Base-by-base conservation (phyloP, 495 filamentous ascomycete species). In the Penicillium canescens region DNA sequence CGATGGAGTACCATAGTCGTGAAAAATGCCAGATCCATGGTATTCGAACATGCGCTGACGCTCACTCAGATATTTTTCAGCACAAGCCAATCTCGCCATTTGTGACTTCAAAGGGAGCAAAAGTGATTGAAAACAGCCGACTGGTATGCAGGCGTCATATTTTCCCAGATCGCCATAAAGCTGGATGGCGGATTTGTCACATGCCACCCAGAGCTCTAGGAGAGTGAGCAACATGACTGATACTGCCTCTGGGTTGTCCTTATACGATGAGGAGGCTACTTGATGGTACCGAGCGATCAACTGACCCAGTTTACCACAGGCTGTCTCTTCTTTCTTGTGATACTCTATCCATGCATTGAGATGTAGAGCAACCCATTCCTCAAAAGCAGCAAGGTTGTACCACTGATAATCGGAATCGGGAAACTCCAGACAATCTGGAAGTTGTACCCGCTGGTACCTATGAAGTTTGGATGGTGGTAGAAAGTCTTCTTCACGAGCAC, bases 151-250 rank as follows among this genome's bases (percentile, higher is more conserved):
- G 0, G 79, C 69, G 12, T 78, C 63, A 57, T 86, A 89, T 0
- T 85, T 63, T 0, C 28, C 40, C 0, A 90, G 57, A 5, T 86
- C 44, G 1, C 61, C 51, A 46, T 72, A 69, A 0, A 59, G 47
- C 2, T 49, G 18, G 9, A 74, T 69, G 0, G 81, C 79, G 10
- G 70, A 67, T 46, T 71, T 79, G 55, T 90, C 86, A 41, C 72
- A 68, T 14, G 82, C 82, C 34, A 86, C 60, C 86, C 86, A 90
- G 0, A 89, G 54, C 23, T 89, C 84, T 49, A 87, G 62, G 4
- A 81, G 62, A 0, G 76, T 83, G 16, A 90, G 71, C 2, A 83
- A 36, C 82, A 89, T 84, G 0, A 79, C 42, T 1, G 86, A 89
- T 3, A 76, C 57, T 0, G 61, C 68, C 58, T 82, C 81, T 0